Conservation (phyloP, 371 early-diverging fungal species). For the Apophysomyces sp. region DNA sequence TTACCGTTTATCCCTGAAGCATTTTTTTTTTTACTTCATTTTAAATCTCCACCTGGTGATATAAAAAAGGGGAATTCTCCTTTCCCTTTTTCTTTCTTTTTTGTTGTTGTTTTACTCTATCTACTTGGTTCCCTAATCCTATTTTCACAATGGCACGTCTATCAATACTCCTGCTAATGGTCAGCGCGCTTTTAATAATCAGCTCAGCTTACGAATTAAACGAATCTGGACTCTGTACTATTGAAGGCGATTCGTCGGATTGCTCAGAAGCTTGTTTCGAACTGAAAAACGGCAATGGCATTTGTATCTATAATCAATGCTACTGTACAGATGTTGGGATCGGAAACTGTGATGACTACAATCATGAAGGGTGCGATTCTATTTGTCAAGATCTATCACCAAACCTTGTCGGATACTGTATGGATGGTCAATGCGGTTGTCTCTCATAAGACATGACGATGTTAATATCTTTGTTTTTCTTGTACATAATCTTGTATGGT, state of each 20-base stretch:
- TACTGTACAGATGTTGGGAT: constrained; percentile 40
- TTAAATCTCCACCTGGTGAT: background rate
- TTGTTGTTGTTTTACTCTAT: no score
- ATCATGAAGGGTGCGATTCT: constrained; percentile 42
- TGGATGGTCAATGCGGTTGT: constrained; percentile 39
- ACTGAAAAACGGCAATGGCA: constrained; percentile 19
- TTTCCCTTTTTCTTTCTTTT: background rate
- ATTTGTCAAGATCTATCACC: constrained; percentile 39
- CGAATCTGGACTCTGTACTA: constrained; percentile 1
- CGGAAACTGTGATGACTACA: constrained; percentile 32
- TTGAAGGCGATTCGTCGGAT: constrained; percentile 12
- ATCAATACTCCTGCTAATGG: background rate
- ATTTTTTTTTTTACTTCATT: background rate
- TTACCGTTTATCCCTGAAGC: background rate
- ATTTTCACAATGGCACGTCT: background rate
- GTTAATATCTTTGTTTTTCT: background rate
- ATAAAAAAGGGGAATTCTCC: background rate
- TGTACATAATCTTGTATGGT: background rate
- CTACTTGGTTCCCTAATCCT: no score
- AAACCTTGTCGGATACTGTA: constrained; percentile 33
- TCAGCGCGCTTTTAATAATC: background rate
- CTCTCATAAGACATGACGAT: constrained; percentile 17
- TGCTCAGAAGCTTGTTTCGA: constrained; percentile 7
- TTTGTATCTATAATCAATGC: constrained; percentile 35
- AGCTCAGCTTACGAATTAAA: constrained; percentile 1